A percentile compares a stretch with the other conserved stretches of the same genome.
Conservation (phyloP, 2,329 filamentous ascomycete genomes). For the Pezicula neosporulosa region DNA sequence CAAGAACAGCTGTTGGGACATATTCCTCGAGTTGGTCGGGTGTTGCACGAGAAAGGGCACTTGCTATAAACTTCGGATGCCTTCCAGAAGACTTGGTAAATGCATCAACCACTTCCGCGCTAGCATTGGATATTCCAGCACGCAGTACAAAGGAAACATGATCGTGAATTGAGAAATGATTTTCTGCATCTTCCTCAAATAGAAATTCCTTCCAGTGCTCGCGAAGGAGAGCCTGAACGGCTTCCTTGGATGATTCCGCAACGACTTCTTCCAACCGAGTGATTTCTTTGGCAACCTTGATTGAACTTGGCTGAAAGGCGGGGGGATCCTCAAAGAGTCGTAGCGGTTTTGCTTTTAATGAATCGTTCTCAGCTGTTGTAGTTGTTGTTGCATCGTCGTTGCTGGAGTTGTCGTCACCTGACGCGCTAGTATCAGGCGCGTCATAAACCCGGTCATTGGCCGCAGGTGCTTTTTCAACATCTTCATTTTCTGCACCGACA, state of each 20-base stretch:
- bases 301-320: background rate
- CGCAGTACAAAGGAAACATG: slow-evolving; percentile 23
- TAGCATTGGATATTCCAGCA: slow-evolving; percentile 22
- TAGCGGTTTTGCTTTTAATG: background rate
- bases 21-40: slow-evolving; percentile 9
- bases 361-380: background rate
- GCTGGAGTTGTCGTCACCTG: background rate
- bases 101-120: slow-evolving; percentile 10
- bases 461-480: background rate
- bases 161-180: slow-evolving; percentile 4
- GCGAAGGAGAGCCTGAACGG: slow-evolving; percentile 17
- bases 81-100: slow-evolving; percentile 10
- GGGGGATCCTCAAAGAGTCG: background rate
- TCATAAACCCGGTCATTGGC: background rate
- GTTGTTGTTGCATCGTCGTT: background rate
- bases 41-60: slow-evolving; percentile 11
- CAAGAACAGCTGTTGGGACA: slow-evolving; percentile 15
- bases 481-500: background rate
- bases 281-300: slow-evolving; percentile 12
- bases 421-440: background rate
- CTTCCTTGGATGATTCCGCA: slow-evolving; percentile 13
- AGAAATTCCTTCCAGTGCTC: slow-evolving; percentile 16
- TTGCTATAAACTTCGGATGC: slow-evolving; percentile 12
- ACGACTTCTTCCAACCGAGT: slow-evolving; percentile 16
- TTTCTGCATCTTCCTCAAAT: slow-evolving; percentile 12